These are phyloP conservation scores for Pleurotus platypus DNA, from an alignment of 768 basidiomycete genomes.

Conservation along the genomic window DNA sequence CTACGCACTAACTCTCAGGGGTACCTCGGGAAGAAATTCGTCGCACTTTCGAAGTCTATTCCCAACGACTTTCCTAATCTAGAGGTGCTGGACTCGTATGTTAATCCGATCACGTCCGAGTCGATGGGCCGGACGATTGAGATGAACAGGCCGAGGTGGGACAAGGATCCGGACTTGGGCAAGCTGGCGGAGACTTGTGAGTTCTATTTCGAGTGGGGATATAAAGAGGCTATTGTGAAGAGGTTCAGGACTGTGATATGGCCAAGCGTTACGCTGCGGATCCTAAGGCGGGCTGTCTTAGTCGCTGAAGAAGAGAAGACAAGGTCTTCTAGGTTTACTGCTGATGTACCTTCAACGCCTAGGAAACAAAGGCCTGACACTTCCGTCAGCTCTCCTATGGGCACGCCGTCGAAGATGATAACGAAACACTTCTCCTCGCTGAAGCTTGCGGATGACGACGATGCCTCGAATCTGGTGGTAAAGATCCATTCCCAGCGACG, in stretches of 20 bases:
- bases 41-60: constrained; percentile 59
- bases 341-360: constrained; percentile 33
- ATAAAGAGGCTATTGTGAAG: constrained; percentile 76
- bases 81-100: constrained; percentile 74
- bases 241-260: constrained; percentile 83
- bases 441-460: constrained; percentile 24
- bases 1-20: constrained; percentile 67
- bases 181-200: constrained; percentile 80
- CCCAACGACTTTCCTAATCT: constrained; percentile 68
- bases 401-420: constrained; percentile 56
- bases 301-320: constrained; percentile 32
- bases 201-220: constrained; percentile 90
- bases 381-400: constrained; percentile 21
- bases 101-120: constrained; percentile 73
- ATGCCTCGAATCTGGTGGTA: constrained; percentile 43
- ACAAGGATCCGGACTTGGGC: constrained; percentile 63
- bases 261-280: constrained; percentile 68
- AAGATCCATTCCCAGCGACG: constrained; percentile 63
- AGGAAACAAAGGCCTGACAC: constrained; percentile 25
- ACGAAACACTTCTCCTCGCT: constrained; percentile 51
- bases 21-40: constrained; percentile 59
- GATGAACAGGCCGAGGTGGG: constrained; percentile 37
- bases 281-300: constrained; percentile 62
- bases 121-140: constrained; percentile 40
- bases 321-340: neutral